Conservation (phyloP, 1,284 basidiomycete species). For the Boletus mariae region DNA sequence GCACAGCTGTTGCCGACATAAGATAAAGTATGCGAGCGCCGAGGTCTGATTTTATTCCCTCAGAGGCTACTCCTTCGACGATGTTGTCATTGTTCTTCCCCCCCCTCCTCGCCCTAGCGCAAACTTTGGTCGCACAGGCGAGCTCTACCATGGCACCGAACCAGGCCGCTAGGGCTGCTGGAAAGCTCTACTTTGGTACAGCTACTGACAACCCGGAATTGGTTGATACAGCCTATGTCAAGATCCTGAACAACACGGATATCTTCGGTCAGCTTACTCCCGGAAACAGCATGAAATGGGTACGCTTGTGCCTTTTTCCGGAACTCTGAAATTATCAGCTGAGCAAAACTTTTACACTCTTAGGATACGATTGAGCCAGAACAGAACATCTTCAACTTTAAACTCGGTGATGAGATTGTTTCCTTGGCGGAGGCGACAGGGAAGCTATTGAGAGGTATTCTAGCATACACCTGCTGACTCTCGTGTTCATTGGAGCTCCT, state of each 20-base stretch:
- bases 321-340: no score
- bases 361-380: slow-evolving; percentile 23
- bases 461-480: background rate
- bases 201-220: slow-evolving; percentile 60
- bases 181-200: slow-evolving; percentile 56
- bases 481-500: background rate
- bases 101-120: slow-evolving; percentile 8
- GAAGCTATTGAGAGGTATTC: slow-evolving; percentile 20
- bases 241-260: slow-evolving; percentile 1
- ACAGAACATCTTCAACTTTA: slow-evolving; percentile 27
- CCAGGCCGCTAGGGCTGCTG: slow-evolving; percentile 42
- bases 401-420: slow-evolving; percentile 25
- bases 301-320: background rate
- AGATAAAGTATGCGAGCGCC: background rate
- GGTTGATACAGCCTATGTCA: slow-evolving; percentile 42
- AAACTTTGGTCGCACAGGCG: background rate
- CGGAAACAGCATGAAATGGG: slow-evolving; percentile 25
- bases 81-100: slow-evolving; percentile 4
- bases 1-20: background rate
- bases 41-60: background rate
- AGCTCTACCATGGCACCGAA: slow-evolving; percentile 29
- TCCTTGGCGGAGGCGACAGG: slow-evolving; percentile 23
- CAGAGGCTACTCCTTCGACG: background rate
- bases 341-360: background rate
- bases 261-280: slow-evolving; percentile 23